Percentiles rank a stretch among this genome's conserved stretches.
phyloP scores from a whole-genome alignment of 2,329 filamentous ascomycete genomes.

The Pseudomassariella vexata region DNA sequence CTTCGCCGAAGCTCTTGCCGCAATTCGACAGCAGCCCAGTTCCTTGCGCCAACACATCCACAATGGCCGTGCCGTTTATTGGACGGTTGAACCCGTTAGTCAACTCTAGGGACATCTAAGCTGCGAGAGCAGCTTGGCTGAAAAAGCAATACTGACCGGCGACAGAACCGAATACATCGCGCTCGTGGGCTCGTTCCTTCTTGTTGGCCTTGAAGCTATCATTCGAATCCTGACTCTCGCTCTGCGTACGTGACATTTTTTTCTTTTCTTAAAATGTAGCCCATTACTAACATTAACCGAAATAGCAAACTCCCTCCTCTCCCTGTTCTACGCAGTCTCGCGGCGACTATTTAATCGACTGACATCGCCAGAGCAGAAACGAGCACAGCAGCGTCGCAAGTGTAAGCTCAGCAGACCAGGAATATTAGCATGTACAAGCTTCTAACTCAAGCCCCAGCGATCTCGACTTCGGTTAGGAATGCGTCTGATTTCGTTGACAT shows the following conservation, averaged over 20 bases:
- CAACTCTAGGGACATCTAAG: not conserved
- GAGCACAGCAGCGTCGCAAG: constrained; percentile 62
- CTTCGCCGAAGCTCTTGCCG: no score
- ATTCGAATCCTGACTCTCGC: constrained; percentile 83
- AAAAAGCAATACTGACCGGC: constrained; percentile 9
- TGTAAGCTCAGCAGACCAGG: constrained; percentile 36
- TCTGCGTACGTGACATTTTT: constrained; percentile 64
- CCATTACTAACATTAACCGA: constrained; percentile 11
- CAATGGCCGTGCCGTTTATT: constrained; percentile 33
- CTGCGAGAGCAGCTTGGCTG: constrained; percentile 1
- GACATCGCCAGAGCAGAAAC: constrained; percentile 63
- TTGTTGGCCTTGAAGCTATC: constrained; percentile 76
- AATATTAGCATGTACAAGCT: constrained; percentile 41
- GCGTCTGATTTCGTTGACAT: constrained; percentile 90
- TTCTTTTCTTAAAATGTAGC: constrained; percentile 4
- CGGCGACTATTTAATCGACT: constrained; percentile 77
- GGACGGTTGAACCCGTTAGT: constrained; percentile 33
- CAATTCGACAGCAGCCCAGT: no score
- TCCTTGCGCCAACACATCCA: no score
- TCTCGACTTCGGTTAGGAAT: constrained; percentile 74
- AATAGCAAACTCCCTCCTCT: constrained; percentile 70
- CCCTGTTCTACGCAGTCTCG: constrained; percentile 76
- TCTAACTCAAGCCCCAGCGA: constrained; percentile 53
- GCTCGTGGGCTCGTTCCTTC: constrained; percentile 73
- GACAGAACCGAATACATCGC: constrained; percentile 79